Evolutionary conservation across 805 yeast genomes (phyloP).

Genomic region (Metschnikowia colocasiae): DNA sequence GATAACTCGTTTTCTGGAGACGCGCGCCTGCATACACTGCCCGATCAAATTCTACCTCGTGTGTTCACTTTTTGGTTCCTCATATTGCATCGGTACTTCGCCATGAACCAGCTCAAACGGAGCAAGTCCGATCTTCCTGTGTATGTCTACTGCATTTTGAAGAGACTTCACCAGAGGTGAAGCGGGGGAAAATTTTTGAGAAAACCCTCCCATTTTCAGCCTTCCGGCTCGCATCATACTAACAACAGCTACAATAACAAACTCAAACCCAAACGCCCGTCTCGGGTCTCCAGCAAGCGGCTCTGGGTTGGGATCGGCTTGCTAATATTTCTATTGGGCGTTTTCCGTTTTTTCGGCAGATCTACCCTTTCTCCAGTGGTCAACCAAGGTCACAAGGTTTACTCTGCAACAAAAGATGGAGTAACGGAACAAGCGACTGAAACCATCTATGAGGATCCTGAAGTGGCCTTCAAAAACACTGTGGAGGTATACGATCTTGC

Average conservation of each 20-base stretch:
- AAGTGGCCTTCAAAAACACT: constrained; percentile 40
- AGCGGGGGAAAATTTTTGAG: background rate
- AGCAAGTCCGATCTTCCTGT: constrained; percentile 46
- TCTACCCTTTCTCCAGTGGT: background rate
- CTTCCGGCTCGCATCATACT: background rate
- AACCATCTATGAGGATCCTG: constrained; percentile 14
- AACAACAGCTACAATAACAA: constrained; percentile 10
- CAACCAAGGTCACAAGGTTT: constrained; percentile 20
- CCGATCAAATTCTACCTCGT: constrained; percentile 6
- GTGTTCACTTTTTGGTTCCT: constrained; percentile 4
- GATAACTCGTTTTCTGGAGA: background rate
- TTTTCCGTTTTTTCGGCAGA: background rate
- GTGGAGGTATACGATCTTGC: constrained; percentile 62
- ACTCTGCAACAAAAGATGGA: constrained; percentile 32
- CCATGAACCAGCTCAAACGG: constrained; percentile 14
- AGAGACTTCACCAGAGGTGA: background rate
- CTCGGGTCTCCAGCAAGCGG: constrained; percentile 7
- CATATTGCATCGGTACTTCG: constrained; percentile 1
- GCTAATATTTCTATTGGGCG: constrained; percentile 13
- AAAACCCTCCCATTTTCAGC: background rate
- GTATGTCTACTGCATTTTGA: constrained; percentile 21
- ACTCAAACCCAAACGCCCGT: constrained; percentile 14
- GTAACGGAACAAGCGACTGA: constrained; percentile 14
- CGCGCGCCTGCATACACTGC: constrained; percentile 6
- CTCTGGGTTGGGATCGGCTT: constrained; percentile 8